These are phyloP conservation scores for Solanum ahanhuiri DNA, from an alignment of 257 asterid species.

Conservation along the genomic window DNA sequence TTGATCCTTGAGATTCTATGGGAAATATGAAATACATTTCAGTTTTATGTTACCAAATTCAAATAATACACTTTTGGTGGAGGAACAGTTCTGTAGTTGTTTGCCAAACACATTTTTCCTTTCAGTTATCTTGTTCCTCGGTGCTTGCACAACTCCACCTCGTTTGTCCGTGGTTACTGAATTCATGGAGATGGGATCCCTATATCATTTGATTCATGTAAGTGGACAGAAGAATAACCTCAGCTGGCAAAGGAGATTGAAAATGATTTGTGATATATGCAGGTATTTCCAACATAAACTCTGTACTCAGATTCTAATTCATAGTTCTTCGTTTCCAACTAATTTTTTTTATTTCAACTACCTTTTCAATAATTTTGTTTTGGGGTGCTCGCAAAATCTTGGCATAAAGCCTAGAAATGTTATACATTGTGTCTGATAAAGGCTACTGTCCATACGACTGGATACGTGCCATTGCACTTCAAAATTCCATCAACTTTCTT, in stretches of 20 bases:
- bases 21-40: neutral
- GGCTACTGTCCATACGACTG: neutral
- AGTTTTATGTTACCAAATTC: neutral
- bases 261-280: constrained; percentile 86
- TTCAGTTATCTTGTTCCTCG: constrained; percentile 85
- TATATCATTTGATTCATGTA: constrained; percentile 72
- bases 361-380: neutral
- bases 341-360: neutral
- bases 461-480: neutral
- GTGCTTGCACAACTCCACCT: constrained; percentile 89
- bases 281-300: constrained; percentile 30
- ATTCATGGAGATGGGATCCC: constrained; percentile 91
- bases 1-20: neutral
- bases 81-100: neutral
- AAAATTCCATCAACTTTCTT: neutral
- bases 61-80: neutral
- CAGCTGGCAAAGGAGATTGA: constrained; percentile 77
- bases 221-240: constrained; percentile 84
- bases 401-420: neutral
- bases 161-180: constrained; percentile 82
- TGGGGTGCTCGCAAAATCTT: neutral
- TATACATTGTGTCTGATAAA: neutral
- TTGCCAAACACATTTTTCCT: neutral
- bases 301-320: neutral
- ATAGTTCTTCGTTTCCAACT: neutral